phyloP scores from a whole-genome alignment of 805 yeast species.

The Candida maesae region DNA sequence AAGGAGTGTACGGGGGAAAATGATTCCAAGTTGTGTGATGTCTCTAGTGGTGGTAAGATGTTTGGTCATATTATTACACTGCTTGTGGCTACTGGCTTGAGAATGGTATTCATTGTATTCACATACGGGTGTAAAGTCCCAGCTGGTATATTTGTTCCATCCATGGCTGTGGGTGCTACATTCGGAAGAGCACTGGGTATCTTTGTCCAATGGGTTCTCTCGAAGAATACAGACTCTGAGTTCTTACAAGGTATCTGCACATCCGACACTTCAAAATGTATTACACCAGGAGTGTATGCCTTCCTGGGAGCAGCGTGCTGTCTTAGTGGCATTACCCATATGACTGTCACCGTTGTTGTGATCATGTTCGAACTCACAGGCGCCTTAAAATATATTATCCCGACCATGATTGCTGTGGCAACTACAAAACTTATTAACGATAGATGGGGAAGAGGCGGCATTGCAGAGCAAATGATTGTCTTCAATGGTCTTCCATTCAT shows the following conservation, averaged over 20 bases:
- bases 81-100: slow-evolving; percentile 62
- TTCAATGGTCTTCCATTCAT: slow-evolving; percentile 86
- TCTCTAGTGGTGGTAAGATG: slow-evolving; percentile 31
- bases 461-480: slow-evolving; percentile 91
- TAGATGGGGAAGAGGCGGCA: slow-evolving; percentile 77
- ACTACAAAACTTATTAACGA: slow-evolving; percentile 79
- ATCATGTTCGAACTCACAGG: slow-evolving; percentile 97
- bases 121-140: slow-evolving; percentile 94
- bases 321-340: slow-evolving; percentile 87
- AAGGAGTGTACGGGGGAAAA: slow-evolving; percentile 62
- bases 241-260: slow-evolving; percentile 36
- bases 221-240: slow-evolving; percentile 33
- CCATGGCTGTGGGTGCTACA: slow-evolving; percentile 95
- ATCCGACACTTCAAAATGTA: slow-evolving; percentile 44
- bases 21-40: slow-evolving; percentile 38
- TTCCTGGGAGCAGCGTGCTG: slow-evolving; percentile 96
- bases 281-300: slow-evolving; percentile 94
- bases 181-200: slow-evolving; percentile 88
- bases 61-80: slow-evolving; percentile 47
- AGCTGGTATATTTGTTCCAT: slow-evolving; percentile 96
- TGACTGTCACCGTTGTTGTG: slow-evolving; percentile 89
- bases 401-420: slow-evolving; percentile 95
- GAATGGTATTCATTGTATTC: slow-evolving; percentile 70
- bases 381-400: slow-evolving; percentile 84
- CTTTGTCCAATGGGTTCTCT: slow-evolving; percentile 50